These are phyloP conservation scores for Hibiscus mutabilis DNA, from an alignment of 345 rosid genomes.

Conservation along the genomic window DNA sequence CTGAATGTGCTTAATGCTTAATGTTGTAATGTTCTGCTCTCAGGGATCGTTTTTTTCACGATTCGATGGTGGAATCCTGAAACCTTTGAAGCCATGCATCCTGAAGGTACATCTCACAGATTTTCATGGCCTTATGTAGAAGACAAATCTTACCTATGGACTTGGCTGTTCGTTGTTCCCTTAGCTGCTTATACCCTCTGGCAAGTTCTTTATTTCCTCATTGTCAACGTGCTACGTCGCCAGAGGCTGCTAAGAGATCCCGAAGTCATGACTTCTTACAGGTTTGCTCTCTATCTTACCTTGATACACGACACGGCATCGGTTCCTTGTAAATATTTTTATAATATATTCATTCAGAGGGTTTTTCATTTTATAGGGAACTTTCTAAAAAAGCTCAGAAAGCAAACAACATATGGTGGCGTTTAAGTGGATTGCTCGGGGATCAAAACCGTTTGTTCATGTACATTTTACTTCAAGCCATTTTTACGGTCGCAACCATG, in stretches of 20 bases:
- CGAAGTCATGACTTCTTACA: constrained; percentile 98
- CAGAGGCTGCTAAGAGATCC: constrained; percentile 94
- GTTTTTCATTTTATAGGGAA: constrained; percentile 49
- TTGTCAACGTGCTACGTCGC: constrained; percentile 82
- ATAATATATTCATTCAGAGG: neutral
- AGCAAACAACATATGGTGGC: constrained; percentile 88
- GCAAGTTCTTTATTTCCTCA: constrained; percentile 85
- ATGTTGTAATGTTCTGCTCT: constrained; percentile 19
- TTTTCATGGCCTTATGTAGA: constrained; percentile 84
- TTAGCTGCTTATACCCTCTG: constrained; percentile 76
- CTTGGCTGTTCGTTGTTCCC: constrained; percentile 84
- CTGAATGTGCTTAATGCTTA: neutral
- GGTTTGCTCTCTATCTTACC: constrained; percentile 28
- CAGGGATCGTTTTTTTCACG: constrained; percentile 91
- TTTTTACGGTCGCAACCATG: constrained; percentile 88
- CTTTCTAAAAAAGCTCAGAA: constrained; percentile 82
- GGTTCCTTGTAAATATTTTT: neutral
- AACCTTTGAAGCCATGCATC: constrained; percentile 90
- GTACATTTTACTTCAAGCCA: constrained; percentile 70
- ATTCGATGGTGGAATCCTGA: constrained; percentile 97
- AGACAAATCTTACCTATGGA: constrained; percentile 63
- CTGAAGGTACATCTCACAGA: constrained; percentile 57
- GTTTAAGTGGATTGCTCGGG: constrained; percentile 76
- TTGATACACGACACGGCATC: neutral
- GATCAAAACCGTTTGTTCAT: constrained; percentile 75